phyloP scores from a whole-genome alignment of 805 yeast genomes.

The Lachancea kluyveri region DNA sequence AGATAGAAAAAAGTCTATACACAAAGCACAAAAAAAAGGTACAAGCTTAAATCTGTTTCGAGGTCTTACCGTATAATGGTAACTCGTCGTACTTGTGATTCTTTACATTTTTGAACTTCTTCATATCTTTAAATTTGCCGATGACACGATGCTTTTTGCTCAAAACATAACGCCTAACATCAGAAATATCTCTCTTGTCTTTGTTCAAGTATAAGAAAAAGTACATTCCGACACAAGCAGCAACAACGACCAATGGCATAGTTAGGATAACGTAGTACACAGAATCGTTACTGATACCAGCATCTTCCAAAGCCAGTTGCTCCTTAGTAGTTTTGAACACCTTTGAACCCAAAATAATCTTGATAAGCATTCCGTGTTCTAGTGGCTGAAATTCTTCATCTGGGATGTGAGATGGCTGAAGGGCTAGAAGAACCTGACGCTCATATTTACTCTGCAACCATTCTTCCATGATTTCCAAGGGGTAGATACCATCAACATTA shows the following conservation, averaged over 20 bases:
- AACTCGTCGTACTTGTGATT: constrained; percentile 37
- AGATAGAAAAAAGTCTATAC: too few species aligned
- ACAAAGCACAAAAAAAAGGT: too few species aligned
- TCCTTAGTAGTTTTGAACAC: constrained; percentile 40
- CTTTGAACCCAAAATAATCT: constrained; percentile 34
- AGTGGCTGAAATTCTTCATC: constrained; percentile 62
- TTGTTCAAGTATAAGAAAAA: constrained; percentile 52
- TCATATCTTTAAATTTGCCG: constrained; percentile 34
- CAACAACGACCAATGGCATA: constrained; percentile 58
- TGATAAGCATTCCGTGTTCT: constrained; percentile 47
- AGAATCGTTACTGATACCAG: constrained; percentile 39
- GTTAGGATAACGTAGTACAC: constrained; percentile 59
- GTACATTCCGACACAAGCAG: constrained; percentile 60
- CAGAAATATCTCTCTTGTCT: constrained; percentile 48
- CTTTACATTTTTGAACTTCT: constrained; percentile 26
- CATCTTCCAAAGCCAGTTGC: constrained; percentile 37
- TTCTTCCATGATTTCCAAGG: constrained; percentile 52
- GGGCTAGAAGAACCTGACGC: constrained; percentile 54
- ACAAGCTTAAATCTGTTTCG: constrained; percentile 24
- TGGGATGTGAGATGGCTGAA: constrained; percentile 63
- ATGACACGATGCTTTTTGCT: constrained; percentile 34
- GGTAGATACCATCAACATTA: constrained; percentile 54
- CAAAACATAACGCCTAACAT: constrained; percentile 33
- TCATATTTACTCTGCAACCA: constrained; percentile 57
- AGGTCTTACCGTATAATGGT: constrained; percentile 31